Base-by-base conservation (phyloP, 2,329 filamentous ascomycete genomes). In the Xylaria arbuscula region DNA sequence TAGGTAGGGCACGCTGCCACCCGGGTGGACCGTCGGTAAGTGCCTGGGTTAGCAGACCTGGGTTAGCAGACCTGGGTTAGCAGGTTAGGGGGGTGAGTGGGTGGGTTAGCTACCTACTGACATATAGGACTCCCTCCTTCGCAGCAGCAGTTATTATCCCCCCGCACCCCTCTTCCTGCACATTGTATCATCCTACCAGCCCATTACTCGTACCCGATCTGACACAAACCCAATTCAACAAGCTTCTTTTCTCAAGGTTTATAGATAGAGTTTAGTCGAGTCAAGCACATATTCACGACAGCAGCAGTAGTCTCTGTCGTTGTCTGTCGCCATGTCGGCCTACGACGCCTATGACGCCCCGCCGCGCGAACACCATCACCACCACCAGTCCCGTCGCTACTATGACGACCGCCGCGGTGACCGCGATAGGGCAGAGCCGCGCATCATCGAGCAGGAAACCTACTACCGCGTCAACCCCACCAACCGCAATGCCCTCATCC, bases 261-360 rank as follows among this genome's bases (percentile, higher is more conserved):
- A 28, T 45, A 45, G 40, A 45, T n/a, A 64, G 54, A 57, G 22
- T 66, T 60, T 67, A 24, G 19, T 11, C 60, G 55, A 66, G 32
- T 60, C 60, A 58, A 38, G 40, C 63, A 36, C 32, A 58, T 11
- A 17, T 32, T 22, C 19, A 19, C 9, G 36, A 17, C 11, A 36
- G 42, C n/a, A 40, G 4, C 32, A 45, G 9, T 24, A 40, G 17
- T 13, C n/a, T 19, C 9, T 50, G 15, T 15, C 2, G 59, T 15
- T 10, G 15, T 45, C 36, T 58, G 47, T 48, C 58, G 73, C 66
- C 71, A 84, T 84, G 81, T 80, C 81, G 64, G 81, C 82, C 73
- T 88, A 89, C 83, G 86, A 88, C 75, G 79, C 81, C 58, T 87
- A 88, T 75, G 86, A 88, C 61, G 72, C 77, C 53, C 80, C 78